Evolutionary conservation across 2,329 filamentous ascomycete genomes (phyloP).

Genomic region (Macrophomina pseudophaseolina): DNA sequence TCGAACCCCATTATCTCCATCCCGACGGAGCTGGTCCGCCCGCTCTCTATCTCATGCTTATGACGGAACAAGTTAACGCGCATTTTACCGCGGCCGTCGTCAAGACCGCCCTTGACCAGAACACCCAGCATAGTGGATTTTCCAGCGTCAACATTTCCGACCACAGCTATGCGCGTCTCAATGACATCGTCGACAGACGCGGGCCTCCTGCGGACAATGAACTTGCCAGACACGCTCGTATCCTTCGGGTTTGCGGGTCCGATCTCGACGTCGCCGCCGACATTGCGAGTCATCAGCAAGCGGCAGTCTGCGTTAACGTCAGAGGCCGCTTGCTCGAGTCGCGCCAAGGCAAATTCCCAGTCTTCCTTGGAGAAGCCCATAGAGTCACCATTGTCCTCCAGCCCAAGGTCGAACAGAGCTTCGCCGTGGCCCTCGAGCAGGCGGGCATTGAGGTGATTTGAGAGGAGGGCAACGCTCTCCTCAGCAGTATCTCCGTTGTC

Average conservation of each 20-base stretch:
- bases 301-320: slow-evolving; percentile 74
- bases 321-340: slow-evolving; percentile 69
- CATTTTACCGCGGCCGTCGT: slow-evolving; percentile 91
- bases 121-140: slow-evolving; percentile 97
- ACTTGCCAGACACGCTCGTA: slow-evolving; percentile 79
- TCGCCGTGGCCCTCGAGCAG: slow-evolving; percentile 87
- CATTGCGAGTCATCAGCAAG: slow-evolving; percentile 86
- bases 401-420: slow-evolving; percentile 86
- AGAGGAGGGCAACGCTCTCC: slow-evolving; percentile 66
- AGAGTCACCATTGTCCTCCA: slow-evolving; percentile 85
- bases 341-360: slow-evolving; percentile 74
- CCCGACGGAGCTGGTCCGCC: slow-evolving; percentile 91
- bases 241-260: slow-evolving; percentile 68
- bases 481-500: slow-evolving; percentile 56
- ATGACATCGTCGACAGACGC: slow-evolving; percentile 83
- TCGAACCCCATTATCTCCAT: slow-evolving; percentile 99
- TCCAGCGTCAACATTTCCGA: slow-evolving; percentile 96
- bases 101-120: slow-evolving; percentile 90
- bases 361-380: slow-evolving; percentile 77
- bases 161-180: slow-evolving; percentile 94
- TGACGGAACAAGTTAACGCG: slow-evolving; percentile 96
- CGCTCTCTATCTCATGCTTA: slow-evolving; percentile 96
- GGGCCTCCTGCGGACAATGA: slow-evolving; percentile 79
- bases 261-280: slow-evolving; percentile 77
- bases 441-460: slow-evolving; percentile 68